phyloP scores from a whole-genome alignment of 345 rosid genomes.

The Pistacia vera region DNA sequence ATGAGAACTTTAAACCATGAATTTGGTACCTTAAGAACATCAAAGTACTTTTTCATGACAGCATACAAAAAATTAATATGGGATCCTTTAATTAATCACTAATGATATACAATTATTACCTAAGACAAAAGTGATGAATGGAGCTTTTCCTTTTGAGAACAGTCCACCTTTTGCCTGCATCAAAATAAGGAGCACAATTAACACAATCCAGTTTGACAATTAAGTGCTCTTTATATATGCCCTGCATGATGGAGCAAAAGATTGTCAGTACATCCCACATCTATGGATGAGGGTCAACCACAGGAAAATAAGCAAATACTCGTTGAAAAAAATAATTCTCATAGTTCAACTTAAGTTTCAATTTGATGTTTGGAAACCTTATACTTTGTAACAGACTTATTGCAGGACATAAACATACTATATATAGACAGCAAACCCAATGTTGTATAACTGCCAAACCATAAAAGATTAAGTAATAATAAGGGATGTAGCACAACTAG shows the following conservation, averaged over 20 bases:
- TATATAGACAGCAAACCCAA: not conserved
- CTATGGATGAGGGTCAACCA: not conserved
- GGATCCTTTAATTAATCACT: not conserved
- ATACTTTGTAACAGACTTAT: not conserved
- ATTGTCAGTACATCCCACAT: not conserved
- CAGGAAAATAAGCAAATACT: not conserved
- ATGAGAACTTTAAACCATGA: not conserved
- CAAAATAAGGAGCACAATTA: conserved; percentile 17
- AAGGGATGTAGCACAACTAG: not conserved
- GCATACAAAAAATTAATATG: not conserved
- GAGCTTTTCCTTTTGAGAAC: conserved; percentile 44
- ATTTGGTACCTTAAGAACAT: conserved; percentile 1
- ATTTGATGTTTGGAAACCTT: not conserved
- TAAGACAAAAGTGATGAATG: conserved; percentile 78
- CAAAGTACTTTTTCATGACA: not conserved
- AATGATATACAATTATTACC: conserved; percentile 41
- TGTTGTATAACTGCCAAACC: not conserved
- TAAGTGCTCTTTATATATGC: not conserved
- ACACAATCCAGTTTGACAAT: not conserved
- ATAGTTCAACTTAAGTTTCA: not conserved
- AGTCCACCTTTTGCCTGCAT: conserved; percentile 45
- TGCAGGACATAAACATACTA: not conserved
- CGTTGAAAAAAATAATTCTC: not conserved
- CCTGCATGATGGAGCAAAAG: not conserved
- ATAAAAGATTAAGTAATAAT: not conserved